Conservation (phyloP, 768 basidiomycete genomes). For the Leccinum boreale region DNA sequence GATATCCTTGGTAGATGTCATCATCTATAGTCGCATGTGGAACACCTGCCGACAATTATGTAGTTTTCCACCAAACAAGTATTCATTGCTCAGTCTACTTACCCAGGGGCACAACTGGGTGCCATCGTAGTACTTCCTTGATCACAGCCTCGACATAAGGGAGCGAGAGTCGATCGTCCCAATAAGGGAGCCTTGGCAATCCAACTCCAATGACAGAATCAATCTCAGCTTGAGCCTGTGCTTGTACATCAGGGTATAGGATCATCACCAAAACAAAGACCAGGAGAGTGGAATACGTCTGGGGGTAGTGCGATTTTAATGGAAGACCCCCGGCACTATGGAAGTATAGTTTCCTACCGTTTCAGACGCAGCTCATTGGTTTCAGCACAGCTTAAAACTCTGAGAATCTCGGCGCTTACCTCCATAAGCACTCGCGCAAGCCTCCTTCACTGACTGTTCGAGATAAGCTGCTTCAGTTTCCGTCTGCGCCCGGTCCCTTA, state of each 20-base stretch:
- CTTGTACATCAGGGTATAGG: too few relatives aligned
- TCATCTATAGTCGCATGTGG: neutral
- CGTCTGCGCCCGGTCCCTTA: too few relatives aligned
- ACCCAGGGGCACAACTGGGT: neutral
- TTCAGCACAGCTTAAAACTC: too few relatives aligned
- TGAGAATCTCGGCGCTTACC: too few relatives aligned
- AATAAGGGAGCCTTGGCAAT: neutral
- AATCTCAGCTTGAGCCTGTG: neutral
- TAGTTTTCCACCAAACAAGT: neutral
- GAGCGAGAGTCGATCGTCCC: neutral
- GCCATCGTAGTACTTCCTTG: neutral
- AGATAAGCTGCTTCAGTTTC: too few relatives aligned
- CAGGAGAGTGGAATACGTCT: neutral
- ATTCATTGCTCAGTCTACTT: neutral
- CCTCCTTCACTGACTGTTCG: too few relatives aligned
- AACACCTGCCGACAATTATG: too few relatives aligned
- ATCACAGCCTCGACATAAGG: neutral
- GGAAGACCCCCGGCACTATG: neutral
- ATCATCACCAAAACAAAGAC: too few relatives aligned
- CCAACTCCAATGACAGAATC: neutral
- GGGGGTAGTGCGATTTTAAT: accelerated
- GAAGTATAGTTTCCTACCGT: too few relatives aligned
- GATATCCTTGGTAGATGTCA: neutral
- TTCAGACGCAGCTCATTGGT: too few relatives aligned
- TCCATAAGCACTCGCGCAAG: too few relatives aligned